These are phyloP conservation scores for Trichocladium antarcticum DNA, from an alignment of 495 filamentous ascomycete species.

Conservation along the genomic window DNA sequence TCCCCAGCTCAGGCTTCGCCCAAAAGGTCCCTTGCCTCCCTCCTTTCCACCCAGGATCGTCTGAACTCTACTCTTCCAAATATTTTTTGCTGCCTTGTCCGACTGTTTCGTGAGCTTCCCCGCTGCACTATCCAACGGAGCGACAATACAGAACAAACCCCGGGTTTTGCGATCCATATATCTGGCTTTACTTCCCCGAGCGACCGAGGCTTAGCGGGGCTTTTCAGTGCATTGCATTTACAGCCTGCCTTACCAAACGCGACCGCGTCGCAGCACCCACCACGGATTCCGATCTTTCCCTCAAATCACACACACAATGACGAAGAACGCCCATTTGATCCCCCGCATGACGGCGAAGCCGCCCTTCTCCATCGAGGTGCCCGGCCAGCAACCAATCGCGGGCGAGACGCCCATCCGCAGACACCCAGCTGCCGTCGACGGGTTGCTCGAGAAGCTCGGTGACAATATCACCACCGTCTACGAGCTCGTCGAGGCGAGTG, in stretches of 20 bases:
- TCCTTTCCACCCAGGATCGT: not conserved
- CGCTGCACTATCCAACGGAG: not conserved
- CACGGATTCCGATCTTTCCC: not conserved
- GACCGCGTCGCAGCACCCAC: too few species aligned
- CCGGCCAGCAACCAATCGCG: conserved; percentile 56
- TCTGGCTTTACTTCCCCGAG: not conserved
- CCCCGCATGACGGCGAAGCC: conserved; percentile 51
- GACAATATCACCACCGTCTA: conserved; percentile 71
- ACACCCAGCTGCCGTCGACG: conserved; percentile 58
- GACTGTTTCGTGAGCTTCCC: not conserved
- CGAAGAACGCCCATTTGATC: conserved; percentile 46
- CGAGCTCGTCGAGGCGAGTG: conserved; percentile 71
- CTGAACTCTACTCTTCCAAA: not conserved
- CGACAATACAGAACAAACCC: too few species aligned
- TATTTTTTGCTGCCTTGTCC: not conserved
- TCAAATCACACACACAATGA: conserved; percentile 15
- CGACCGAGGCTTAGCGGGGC: not conserved
- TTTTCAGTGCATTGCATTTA: too few species aligned
- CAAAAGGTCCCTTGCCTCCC: conserved; percentile 2
- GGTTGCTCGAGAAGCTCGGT: conserved; percentile 47
- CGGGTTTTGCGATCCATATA: too few species aligned
- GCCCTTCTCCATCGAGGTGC: conserved; percentile 71
- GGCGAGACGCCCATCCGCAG: conserved; percentile 90
- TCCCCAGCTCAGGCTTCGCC: not conserved
- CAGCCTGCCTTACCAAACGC: too few species aligned